Percentiles rank a stretch among this genome's conserved stretches.
These are phyloP conservation scores for Psilocybe tampanensis DNA, from an alignment of 768 basidiomycete species.

Conservation along the genomic window DNA sequence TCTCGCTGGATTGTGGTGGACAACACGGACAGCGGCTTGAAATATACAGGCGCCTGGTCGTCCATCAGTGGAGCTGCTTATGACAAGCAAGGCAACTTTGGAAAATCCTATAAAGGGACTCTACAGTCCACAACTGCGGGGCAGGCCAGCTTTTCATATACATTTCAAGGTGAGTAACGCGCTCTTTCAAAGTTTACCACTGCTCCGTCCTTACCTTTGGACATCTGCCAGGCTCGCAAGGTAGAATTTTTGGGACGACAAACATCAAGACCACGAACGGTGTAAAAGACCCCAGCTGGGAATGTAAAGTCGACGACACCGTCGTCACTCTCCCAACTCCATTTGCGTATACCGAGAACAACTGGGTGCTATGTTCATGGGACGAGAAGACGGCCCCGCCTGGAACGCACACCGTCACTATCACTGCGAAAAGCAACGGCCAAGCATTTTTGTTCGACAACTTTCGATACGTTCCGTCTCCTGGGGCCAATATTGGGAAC, in stretches of 20 bases:
- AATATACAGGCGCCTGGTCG: slow-evolving; percentile 14
- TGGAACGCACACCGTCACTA: slow-evolving; percentile 19
- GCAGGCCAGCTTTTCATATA: slow-evolving; percentile 18
- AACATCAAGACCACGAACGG: slow-evolving; percentile 12
- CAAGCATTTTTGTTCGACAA: slow-evolving; percentile 21
- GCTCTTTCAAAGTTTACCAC: not conserved
- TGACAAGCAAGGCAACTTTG: slow-evolving; percentile 19
- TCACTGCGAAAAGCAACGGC: slow-evolving; percentile 14
- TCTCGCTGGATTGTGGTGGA: slow-evolving; percentile 17
- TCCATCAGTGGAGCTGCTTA: slow-evolving; percentile 7
- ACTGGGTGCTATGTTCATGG: slow-evolving; percentile 22
- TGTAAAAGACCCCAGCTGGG: slow-evolving; percentile 17
- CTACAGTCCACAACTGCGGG: slow-evolving; percentile 12
- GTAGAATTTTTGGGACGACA: slow-evolving; percentile 15
- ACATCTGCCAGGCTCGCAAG: slow-evolving; percentile 7
- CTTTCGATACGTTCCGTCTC: slow-evolving; percentile 18
- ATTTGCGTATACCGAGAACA: slow-evolving; percentile 14
- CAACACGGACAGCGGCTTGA: slow-evolving; percentile 12
- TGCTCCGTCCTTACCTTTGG: not conserved
- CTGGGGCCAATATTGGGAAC: slow-evolving; percentile 10
- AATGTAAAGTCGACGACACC: slow-evolving; percentile 15
- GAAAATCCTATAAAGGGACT: slow-evolving; percentile 12
- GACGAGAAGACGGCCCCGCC: not conserved
- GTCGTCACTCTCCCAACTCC: slow-evolving; percentile 4
- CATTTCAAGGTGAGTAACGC: slow-evolving; percentile 13